These are phyloP conservation scores for Hemileccinum impolitum DNA, from an alignment of 768 basidiomycete genomes.

Conservation along the genomic window DNA sequence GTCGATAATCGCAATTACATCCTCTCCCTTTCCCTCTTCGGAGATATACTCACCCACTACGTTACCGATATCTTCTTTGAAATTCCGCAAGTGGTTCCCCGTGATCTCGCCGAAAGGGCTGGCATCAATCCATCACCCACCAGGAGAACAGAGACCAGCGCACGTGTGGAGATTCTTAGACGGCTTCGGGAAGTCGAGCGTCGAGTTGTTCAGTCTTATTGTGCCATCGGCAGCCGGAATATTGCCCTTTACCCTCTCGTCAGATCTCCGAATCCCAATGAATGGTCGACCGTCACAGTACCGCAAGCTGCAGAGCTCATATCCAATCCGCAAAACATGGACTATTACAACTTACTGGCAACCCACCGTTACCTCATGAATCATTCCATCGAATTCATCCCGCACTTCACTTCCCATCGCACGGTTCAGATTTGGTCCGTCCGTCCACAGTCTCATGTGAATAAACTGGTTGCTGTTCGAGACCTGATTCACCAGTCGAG, in stretches of 20 bases:
- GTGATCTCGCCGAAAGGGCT: slow-evolving; percentile 47
- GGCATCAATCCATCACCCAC: slow-evolving; percentile 33
- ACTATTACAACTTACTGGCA: slow-evolving; percentile 41
- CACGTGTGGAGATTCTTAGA: slow-evolving; percentile 63
- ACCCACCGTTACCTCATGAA: slow-evolving; percentile 67
- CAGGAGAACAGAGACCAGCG: slow-evolving; percentile 41
- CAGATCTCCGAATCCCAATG: slow-evolving; percentile 41
- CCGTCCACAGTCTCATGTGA: slow-evolving; percentile 57
- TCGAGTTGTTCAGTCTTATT: slow-evolving; percentile 41
- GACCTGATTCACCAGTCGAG: slow-evolving; percentile 43
- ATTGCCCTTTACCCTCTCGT: slow-evolving; percentile 41
- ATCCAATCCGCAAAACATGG: slow-evolving; percentile 22
- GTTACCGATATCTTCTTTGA: slow-evolving; percentile 56
- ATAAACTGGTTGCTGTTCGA: slow-evolving; percentile 46
- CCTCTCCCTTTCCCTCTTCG: slow-evolving; percentile 35
- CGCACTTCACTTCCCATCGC: slow-evolving; percentile 44
- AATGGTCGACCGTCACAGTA: slow-evolving; percentile 57
- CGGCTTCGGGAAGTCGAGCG: slow-evolving; percentile 53
- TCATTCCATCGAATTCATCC: slow-evolving; percentile 49
- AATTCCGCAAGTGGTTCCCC: slow-evolving; percentile 53
- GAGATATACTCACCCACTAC: slow-evolving; percentile 50
- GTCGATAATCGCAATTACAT: slow-evolving; percentile 28
- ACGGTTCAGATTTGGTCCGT: slow-evolving; percentile 53
- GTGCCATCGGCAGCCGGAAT: slow-evolving; percentile 32
- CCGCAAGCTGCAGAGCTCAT: slow-evolving; percentile 49